Evolutionary conservation across 164 flowering plant genomes (phyloP), one percentile per base, ranked within the genome.

Genomic region (Macadamia integrifolia): DNA sequence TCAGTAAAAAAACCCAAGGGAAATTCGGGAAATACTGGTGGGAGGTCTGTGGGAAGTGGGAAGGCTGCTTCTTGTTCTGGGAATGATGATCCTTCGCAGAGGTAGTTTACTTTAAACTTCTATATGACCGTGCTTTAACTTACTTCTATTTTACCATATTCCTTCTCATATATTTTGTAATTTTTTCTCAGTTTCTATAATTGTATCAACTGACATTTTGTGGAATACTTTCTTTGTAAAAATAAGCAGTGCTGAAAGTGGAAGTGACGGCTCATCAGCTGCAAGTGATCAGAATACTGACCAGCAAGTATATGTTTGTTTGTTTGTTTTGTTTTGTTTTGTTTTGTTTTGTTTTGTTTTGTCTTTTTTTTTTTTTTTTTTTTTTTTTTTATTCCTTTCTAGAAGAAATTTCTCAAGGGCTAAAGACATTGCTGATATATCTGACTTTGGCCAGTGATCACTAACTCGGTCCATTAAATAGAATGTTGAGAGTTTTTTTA

Each of bases 31-130:
- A 77, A 75, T 69, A 30, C 35, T 40, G 75, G 81, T 74, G 81
- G 80, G 14, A 91, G 86, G 74, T 82, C 79, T 73, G 86, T 78
- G 57, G 96, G 86, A 66, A 76, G 78, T 82, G 90, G 79, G 60
- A 91, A 83, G 62, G 87, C 80, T 29, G 78, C 85, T 78, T 89
- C 93, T 23, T 89, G 95, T 69, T 92, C 96, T 40, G 93, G 90
- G 77, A 87, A 88, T 83, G 99, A 90, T 77, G 92, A 83, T 62
- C 85, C 77, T 50, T 87, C 97, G 44, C 95, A 81, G 73, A 90
- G 99, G 98, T 94, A 49, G 18, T 61, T 55, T 42, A 67, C 15
- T 17, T 35, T 53, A 61, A 53, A 11, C 29, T 67, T 64, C 1
- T 12, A 50, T 46, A 8, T 11, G 13, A 9, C 13, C 9, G 7